Evolutionary conservation across 345 rosid genomes (phyloP).

Genomic region (Crucihimalaya himalaica): DNA sequence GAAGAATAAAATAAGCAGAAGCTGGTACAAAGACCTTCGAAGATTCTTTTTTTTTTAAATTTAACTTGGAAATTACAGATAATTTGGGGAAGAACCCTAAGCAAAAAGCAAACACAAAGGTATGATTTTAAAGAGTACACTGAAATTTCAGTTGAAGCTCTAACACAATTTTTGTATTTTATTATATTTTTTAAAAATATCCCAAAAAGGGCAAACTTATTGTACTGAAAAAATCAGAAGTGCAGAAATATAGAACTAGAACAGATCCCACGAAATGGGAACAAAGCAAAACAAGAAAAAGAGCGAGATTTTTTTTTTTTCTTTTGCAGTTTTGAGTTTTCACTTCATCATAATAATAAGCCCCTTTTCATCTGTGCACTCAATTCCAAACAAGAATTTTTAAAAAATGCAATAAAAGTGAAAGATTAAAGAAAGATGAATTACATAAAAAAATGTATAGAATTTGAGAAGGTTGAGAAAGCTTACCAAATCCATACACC

Average conservation of each 20-base stretch:
- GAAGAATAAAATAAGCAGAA: background rate
- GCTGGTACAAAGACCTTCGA: too few relatives aligned
- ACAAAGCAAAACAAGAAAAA: conserved; percentile 19
- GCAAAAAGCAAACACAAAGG: background rate
- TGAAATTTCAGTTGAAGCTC: background rate
- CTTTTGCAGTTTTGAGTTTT: conserved; percentile 16
- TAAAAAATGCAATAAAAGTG: conserved; percentile 3
- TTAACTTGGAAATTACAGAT: too few relatives aligned
- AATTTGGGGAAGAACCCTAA: too few relatives aligned
- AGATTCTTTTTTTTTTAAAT: too few relatives aligned
- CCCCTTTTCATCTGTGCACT: background rate
- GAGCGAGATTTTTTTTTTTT: too few relatives aligned
- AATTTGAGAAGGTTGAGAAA: conserved; percentile 25
- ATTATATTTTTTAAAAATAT: background rate
- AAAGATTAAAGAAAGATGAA: conserved; percentile 23
- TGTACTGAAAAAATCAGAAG: conserved; percentile 24
- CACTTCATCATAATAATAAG: background rate
- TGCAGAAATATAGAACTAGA: conserved; percentile 30
- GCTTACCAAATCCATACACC: conserved; percentile 43
- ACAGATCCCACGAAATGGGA: conserved; percentile 37
- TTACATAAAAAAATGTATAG: background rate
- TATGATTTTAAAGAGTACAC: background rate
- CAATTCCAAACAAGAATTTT: conserved; percentile 19
- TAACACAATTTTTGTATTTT: background rate
- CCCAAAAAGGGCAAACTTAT: conserved; percentile 13